Evolutionary conservation across 2,329 filamentous ascomycete genomes (phyloP).

Genomic region (Diplocarpon mali): DNA sequence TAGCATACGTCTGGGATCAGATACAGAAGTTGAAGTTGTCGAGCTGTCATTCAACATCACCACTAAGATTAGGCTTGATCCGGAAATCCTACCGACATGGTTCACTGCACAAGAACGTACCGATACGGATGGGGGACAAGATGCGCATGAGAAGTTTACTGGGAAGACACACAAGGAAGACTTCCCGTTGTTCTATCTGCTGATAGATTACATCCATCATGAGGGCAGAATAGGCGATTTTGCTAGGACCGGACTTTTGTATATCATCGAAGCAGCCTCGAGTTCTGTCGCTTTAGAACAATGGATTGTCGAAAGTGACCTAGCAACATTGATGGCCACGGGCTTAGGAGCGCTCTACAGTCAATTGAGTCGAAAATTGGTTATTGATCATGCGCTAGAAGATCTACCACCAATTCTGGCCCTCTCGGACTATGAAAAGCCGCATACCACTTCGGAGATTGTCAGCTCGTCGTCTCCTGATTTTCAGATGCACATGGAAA

Average conservation of each 20-base stretch:
- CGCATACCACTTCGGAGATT: constrained; percentile 56
- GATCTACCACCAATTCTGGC: constrained; percentile 73
- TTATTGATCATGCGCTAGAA: constrained; percentile 65
- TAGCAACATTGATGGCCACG: constrained; percentile 94
- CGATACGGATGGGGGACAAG: constrained; percentile 27
- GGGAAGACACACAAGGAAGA: constrained; percentile 82
- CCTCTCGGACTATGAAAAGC: constrained; percentile 78
- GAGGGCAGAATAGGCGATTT: constrained; percentile 94
- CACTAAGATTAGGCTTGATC: constrained; percentile 86
- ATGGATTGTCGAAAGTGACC: constrained; percentile 94
- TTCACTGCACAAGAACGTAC: constrained; percentile 53
- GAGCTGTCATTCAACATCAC: constrained; percentile 93
- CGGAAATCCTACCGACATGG: constrained; percentile 80
- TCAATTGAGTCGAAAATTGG: constrained; percentile 63
- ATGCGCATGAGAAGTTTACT: constrained; percentile 58
- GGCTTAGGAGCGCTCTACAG: constrained; percentile 70
- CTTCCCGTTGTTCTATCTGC: constrained; percentile 88
- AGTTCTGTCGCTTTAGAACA: constrained; percentile 74
- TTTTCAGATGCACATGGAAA: constrained; percentile 79
- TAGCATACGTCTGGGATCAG: constrained; percentile 60
- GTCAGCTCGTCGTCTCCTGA: constrained; percentile 63
- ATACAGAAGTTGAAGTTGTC: constrained; percentile 80
- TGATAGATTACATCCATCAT: constrained; percentile 94
- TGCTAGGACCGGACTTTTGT: constrained; percentile 83
- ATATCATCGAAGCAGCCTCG: constrained; percentile 89